Base-by-base conservation (phyloP, 164 flowering plant genomes). In the Vitis cinerea region DNA sequence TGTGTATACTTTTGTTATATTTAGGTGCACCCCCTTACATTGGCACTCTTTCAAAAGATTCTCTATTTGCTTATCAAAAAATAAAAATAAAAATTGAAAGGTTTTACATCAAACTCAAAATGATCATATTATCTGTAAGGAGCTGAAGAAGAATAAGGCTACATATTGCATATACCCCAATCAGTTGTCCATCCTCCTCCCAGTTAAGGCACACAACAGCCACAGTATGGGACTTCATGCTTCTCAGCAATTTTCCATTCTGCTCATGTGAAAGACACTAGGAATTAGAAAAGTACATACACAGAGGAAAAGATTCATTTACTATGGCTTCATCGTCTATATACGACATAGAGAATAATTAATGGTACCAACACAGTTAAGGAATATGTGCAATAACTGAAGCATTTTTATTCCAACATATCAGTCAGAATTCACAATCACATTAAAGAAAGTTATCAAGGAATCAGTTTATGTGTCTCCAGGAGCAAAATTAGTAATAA, bases 191-290 rank as follows among this genome's bases (percentile, higher is more conserved):
- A 74, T 88, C 97, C 70, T 91, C 97, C 86, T 82, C 93, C 99
- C 99, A 95, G 66, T 87, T 78, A 66, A 95, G 98, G 71, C 93
- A 91, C 52, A 87, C 85, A 74, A 95, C 90, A 80, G 96, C 91
- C 23, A 66, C 90, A 29, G 48, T 59, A 72, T 92, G 98, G 8
- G 89, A 87, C 78, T 91, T 95, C 58, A 81, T 77, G 74, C 88
- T 91, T 81, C 91, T 82, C 75, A 95, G 72, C 72, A 92, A 74
- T 85, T 87, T 95, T 15, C 99, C 99, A 77, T 92, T 91, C 99
- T 94, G 90, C 65, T 58, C 37, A 52, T 44, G 50, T 17, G 67
- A 50, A 58, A 16, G 52, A 49, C 15, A 52, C 2, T 9, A 57
- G 10, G 3, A 14, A 31, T 16, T 48, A 17, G 27, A 17, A 8